Percentiles rank a stretch among this genome's conserved stretches.
Evolutionary conservation across 2,329 filamentous ascomycete species (phyloP).

Genomic region (Hysterium pulicare): DNA sequence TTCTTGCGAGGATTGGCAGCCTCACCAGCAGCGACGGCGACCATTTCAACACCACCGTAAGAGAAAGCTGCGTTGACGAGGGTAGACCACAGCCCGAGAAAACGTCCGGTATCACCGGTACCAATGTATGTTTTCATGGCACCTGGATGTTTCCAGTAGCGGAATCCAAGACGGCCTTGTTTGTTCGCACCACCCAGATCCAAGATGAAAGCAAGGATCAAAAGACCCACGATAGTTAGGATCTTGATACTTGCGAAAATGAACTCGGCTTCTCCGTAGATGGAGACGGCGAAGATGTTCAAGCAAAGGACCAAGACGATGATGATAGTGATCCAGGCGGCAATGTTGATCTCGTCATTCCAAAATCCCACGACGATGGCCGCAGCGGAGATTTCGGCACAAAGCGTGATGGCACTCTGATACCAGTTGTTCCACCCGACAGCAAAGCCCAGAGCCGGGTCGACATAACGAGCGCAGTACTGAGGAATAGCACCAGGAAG

Average conservation of each 20-base stretch:
- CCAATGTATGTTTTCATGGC: slow-evolving; percentile 51
- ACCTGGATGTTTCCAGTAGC: slow-evolving; percentile 66
- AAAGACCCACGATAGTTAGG: slow-evolving; percentile 32
- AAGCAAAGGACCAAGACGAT: slow-evolving; percentile 31
- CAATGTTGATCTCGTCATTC: slow-evolving; percentile 27
- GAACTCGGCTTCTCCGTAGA: slow-evolving; percentile 49
- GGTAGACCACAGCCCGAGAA: slow-evolving; percentile 58
- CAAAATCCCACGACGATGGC: slow-evolving; percentile 32
- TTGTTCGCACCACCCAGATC: slow-evolving; percentile 36
- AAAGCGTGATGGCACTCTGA: slow-evolving; percentile 32
- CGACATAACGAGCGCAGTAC: slow-evolving; percentile 42
- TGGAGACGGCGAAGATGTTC: slow-evolving; percentile 35
- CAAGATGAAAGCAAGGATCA: slow-evolving; percentile 29
- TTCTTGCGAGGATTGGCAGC: slow-evolving; percentile 34
- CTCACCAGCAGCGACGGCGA: slow-evolving; percentile 36
- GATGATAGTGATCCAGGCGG: slow-evolving; percentile 35
- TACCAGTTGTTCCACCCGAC: slow-evolving; percentile 31
- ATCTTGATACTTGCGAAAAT: slow-evolving; percentile 51
- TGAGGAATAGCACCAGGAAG: slow-evolving; percentile 37
- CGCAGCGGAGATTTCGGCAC: slow-evolving; percentile 35
- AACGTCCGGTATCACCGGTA: slow-evolving; percentile 56
- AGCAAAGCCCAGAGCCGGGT: slow-evolving; percentile 42
- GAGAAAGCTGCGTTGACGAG: slow-evolving; percentile 52
- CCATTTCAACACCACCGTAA: slow-evolving; percentile 36
- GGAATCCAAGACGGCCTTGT: slow-evolving; percentile 52